A percentile compares a stretch with the other conserved stretches of the same genome.
phyloP scores from a whole-genome alignment of 345 rosid species.

The Citrus medica region DNA sequence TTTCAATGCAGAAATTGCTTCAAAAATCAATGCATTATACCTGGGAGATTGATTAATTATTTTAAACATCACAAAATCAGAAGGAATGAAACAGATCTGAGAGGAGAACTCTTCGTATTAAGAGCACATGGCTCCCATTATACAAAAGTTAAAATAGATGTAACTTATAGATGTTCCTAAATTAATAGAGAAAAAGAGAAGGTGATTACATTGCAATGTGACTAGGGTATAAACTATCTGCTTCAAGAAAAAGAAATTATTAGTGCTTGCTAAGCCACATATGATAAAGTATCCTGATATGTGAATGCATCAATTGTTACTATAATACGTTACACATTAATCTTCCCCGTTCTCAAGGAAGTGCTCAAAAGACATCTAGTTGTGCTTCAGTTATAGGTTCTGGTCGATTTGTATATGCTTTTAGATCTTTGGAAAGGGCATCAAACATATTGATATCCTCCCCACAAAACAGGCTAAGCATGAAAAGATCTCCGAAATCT shows the following conservation, averaged over 20 bases:
- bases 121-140: background rate
- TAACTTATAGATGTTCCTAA: background rate
- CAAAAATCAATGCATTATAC: constrained; percentile 68
- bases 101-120: background rate
- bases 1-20: constrained; percentile 63
- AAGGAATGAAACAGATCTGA: background rate
- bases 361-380: background rate
- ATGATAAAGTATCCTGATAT: background rate
- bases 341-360: background rate
- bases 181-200: background rate
- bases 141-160: background rate
- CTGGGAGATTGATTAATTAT: constrained; percentile 27
- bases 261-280: background rate
- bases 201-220: background rate
- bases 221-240: background rate
- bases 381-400: background rate
- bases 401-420: background rate
- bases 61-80: background rate
- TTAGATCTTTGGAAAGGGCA: background rate
- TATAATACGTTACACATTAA: background rate
- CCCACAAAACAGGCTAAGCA: background rate
- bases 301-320: background rate
- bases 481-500: background rate
- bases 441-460: background rate
- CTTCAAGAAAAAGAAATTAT: background rate